Evolutionary conservation across 2,329 filamentous ascomycete species (phyloP), one percentile per base, ranked within the genome.

Genomic region (Colletotrichum aenigma): DNA sequence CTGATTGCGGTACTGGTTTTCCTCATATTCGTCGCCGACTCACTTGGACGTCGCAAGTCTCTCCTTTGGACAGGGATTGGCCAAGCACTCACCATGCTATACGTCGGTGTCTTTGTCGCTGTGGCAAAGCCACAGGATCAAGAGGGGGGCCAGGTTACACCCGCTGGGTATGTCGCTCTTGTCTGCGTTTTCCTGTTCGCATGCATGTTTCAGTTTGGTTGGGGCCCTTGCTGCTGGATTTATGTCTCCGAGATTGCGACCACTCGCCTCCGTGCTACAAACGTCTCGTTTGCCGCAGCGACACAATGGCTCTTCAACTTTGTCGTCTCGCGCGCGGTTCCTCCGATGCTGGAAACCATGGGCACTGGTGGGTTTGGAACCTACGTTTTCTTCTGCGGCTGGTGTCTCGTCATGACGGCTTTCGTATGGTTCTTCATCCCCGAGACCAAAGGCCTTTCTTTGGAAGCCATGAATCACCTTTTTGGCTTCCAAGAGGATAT

Each of bases 241-340:
- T 87, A 88, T 71, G 85, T 85, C 13, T 85, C 84, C 1, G 87
- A 89, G 77, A 89, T 89, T 69, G 88, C 88, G 82, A 87, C 80
- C 26, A 90, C 91, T 1, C 86, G 93, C 21, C 78, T 85, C n/a
- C 2, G 82, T 80, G 58, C 82, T 79, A 79, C 83, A 71, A 93
- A 93, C 78, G 91, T 93, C 30, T 87, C 91, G 4, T 86, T 92
- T 64, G 91, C 89, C 0, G 90, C 91, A 3, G 91, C 91, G 3
- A 92, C 90, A 2, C 91, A 93, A 79, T 92, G 91, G 91, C 81
- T 93, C 2, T 93, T 93, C 82, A 93, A 93, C 79, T 91, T 93
- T 72, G 91, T 92, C 18, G 90, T 94, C 69, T 90, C 91, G 12
- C 86, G 91, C 60, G 90, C 91, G 9, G 91, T 92, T 5, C 92